A percentile compares a stretch with the other conserved stretches of the same genome.
These are phyloP conservation scores for Venturia carpophila DNA, from an alignment of 2,329 filamentous ascomycete genomes.

Conservation along the genomic window DNA sequence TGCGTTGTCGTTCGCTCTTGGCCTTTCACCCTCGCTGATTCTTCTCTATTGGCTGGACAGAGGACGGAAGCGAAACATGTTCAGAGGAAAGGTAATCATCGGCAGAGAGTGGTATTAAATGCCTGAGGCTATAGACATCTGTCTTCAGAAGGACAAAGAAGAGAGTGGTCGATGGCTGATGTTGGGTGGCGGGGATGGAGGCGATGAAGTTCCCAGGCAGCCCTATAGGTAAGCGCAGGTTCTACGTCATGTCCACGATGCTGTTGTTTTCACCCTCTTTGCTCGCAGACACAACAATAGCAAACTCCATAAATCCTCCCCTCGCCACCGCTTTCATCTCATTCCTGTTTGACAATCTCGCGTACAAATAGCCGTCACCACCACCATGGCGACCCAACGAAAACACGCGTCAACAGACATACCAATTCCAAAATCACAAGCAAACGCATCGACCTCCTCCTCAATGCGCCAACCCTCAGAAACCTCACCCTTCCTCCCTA, in stretches of 20 bases:
- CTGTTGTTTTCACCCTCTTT: not conserved
- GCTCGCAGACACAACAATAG: not conserved
- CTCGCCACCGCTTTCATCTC: not conserved
- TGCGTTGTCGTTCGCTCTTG: too few relatives aligned
- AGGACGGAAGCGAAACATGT: not conserved
- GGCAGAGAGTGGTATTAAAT: not conserved
- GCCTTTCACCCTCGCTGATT: too few relatives aligned
- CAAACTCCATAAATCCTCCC: not conserved
- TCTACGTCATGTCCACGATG: not conserved
- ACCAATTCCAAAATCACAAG: not conserved
- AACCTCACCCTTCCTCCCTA: slow-evolving; percentile 55
- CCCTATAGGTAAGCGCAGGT: not conserved
- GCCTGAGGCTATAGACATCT: not conserved
- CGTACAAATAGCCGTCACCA: not conserved
- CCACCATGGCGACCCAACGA: slow-evolving; percentile 7
- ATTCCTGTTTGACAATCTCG: not conserved
- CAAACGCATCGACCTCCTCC: not conserved
- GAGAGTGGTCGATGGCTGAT: not conserved
- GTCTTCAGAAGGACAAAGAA: slow-evolving; percentile 8
- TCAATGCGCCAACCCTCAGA: slow-evolving; percentile 15
- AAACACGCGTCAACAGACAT: slow-evolving; percentile 5
- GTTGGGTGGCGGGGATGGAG: not conserved
- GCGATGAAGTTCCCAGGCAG: not conserved
- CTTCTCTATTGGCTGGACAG: too few relatives aligned
- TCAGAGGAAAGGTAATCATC: not conserved